Evolutionary conservation across 805 yeast species (phyloP), one percentile per base, ranked within the genome.

Genomic region (Yamadazyma ubonensis): DNA sequence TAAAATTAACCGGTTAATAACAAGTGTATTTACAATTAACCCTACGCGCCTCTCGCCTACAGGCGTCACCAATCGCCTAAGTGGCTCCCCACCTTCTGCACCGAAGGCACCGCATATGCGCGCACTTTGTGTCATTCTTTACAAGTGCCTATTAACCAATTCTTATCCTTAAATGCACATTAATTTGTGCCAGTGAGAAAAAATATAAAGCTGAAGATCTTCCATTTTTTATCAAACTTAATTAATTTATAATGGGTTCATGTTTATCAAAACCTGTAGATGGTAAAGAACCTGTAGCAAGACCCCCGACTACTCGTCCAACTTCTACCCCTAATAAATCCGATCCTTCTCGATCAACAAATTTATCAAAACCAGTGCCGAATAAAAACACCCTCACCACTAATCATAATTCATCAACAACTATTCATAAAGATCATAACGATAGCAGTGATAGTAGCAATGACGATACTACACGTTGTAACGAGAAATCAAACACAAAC

Each of bases 401-500:
- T 22, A 22, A 23, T 29, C 21, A 19, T 26, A 34, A 25, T 12
- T 30, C 35, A 19, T 37, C 35, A 11, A 25, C 39, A 6, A 32
- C 35, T 16, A 32, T 32, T 12, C 21, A 21, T 21, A 39, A 39
- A 25, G 39, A 39, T 2, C 38, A 29, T 14, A 33, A 39, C 21
- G 33, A 40, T 12, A 20, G 31, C 4, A 29, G 33, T 14, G 51
- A 44, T 22, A 36, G 43, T 6, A 42, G 46, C 4, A 40, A 44
- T 35, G 51, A 47, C 35, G 51, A 44, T 27, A 21, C 42, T 20
- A 43, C 50, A 6, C 29, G 45, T 10, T 39, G 28, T 30, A 42
- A 47, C 29, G 48, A 47, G 21, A 46, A 46, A 29, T 15, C 26
- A 4, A 18, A 11, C n/a, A 15, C 21, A 4, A 29, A 20, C 29